These are phyloP conservation scores for Lactarius indigo DNA, from an alignment of 768 basidiomycete species.

Conservation along the genomic window DNA sequence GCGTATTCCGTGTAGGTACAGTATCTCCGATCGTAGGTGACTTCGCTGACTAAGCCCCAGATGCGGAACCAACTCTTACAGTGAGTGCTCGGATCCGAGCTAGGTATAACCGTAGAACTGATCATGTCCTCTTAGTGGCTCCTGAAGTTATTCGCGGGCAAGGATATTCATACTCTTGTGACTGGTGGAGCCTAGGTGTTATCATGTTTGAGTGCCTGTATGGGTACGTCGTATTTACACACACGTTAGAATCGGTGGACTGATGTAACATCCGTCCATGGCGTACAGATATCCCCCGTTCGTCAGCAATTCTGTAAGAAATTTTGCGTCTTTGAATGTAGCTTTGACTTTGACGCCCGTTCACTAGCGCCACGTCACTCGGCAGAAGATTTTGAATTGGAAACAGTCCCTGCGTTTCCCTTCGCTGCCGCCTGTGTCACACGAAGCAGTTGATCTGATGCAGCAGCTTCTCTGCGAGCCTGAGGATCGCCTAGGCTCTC, in stretches of 20 bases:
- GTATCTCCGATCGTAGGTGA: conserved; percentile 6
- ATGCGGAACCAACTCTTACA: conserved; percentile 84
- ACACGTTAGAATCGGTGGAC: conserved; percentile 18
- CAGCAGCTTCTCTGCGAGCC: conserved; percentile 89
- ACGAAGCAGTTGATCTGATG: conserved; percentile 86
- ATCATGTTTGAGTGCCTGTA: conserved; percentile 97
- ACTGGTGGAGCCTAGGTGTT: conserved; percentile 98
- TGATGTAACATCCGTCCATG: conserved; percentile 8
- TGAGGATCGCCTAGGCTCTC: conserved; percentile 87
- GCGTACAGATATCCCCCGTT: conserved; percentile 84
- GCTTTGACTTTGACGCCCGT: conserved; percentile 24
- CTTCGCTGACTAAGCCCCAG: conserved; percentile 41
- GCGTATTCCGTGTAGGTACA: conserved; percentile 81
- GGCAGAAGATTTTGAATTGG: conserved; percentile 98
- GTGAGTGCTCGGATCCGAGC: conserved; percentile 42
- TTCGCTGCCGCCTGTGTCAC: conserved; percentile 74
- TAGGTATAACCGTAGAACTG: not conserved
- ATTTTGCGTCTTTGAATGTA: not conserved
- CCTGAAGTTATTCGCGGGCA: conserved; percentile 88
- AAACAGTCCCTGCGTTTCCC: conserved; percentile 86
- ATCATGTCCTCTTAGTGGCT: conserved; percentile 55
- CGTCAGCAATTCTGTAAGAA: conserved; percentile 80
- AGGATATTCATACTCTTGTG: conserved; percentile 91
- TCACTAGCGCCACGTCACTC: conserved; percentile 80
- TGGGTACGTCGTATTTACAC: conserved; percentile 55